Evolutionary conservation across 768 basidiomycete genomes (phyloP).

Genomic region (Rhizopogon vinicolor): DNA sequence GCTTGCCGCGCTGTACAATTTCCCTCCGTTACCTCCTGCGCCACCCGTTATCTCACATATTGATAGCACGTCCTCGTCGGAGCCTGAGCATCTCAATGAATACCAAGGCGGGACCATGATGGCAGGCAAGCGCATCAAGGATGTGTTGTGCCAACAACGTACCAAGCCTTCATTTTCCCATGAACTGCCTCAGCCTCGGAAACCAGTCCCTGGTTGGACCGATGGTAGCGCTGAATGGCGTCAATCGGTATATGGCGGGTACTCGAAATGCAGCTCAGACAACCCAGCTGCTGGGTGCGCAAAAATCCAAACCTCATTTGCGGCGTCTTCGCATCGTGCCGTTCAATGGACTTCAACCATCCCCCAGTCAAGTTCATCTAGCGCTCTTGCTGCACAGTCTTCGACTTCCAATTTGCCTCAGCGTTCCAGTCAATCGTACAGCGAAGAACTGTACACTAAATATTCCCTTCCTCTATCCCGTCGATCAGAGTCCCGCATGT

Average conservation of each 20-base stretch:
- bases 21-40: constrained; percentile 51
- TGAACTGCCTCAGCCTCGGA: constrained; percentile 30
- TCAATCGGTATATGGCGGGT: constrained; percentile 48
- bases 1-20: constrained; percentile 37
- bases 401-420: constrained; percentile 18
- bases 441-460: constrained; percentile 48
- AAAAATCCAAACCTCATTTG: constrained; percentile 40
- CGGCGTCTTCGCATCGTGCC: constrained; percentile 47
- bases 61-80: constrained; percentile 18
- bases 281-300: constrained; percentile 23
- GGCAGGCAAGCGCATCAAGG: constrained; percentile 53
- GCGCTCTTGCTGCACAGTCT: constrained; percentile 21
- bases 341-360: constrained; percentile 43
- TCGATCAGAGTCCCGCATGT: constrained; percentile 47
- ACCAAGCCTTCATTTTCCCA: constrained; percentile 31
- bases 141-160: constrained; percentile 37
- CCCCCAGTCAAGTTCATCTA: constrained; percentile 13
- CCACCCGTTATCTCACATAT: constrained; percentile 33
- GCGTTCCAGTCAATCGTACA: constrained; percentile 26
- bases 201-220: constrained; percentile 62
- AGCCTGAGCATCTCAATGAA: constrained; percentile 29
- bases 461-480: constrained; percentile 54
- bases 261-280: constrained; percentile 35
- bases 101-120: constrained; percentile 66
- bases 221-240: constrained; percentile 67